phyloP scores from a whole-genome alignment of 768 basidiomycete genomes.

The Hygrocybe punicea region DNA sequence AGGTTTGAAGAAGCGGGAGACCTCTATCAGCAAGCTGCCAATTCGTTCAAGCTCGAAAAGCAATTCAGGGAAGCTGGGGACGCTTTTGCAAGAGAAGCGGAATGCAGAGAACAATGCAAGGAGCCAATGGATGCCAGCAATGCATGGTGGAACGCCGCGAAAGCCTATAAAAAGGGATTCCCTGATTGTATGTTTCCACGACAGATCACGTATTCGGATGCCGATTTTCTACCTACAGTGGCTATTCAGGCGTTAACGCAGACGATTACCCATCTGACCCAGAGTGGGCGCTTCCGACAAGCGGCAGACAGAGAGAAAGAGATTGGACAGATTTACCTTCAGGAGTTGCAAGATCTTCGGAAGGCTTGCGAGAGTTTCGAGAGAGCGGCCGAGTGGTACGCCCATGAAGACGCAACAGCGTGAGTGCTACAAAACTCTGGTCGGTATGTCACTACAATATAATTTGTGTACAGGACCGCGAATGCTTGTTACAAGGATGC shows the following conservation, averaged over 20 bases:
- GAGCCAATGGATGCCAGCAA: constrained; percentile 95
- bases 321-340: constrained; percentile 90
- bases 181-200: constrained; percentile 64
- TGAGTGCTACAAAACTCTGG: constrained; percentile 41
- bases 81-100: constrained; percentile 89
- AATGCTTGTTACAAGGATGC: constrained; percentile 96
- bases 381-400: constrained; percentile 94
- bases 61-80: constrained; percentile 89
- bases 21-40: constrained; percentile 91
- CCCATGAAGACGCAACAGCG: constrained; percentile 96
- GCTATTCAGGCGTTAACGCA: constrained; percentile 84
- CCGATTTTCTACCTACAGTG: constrained; percentile 48
- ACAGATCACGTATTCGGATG: neutral
- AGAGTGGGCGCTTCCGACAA: constrained; percentile 89
- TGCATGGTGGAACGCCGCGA: constrained; percentile 98
- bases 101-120: constrained; percentile 84
- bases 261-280: constrained; percentile 78
- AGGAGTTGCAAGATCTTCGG: constrained; percentile 71
- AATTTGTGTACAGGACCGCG: constrained; percentile 63
- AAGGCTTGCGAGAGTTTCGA: constrained; percentile 90
- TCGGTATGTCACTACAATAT: neutral
- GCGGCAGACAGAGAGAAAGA: constrained; percentile 98
- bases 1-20: constrained; percentile 97
- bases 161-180: constrained; percentile 87
- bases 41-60: constrained; percentile 89